Conservation (phyloP, 495 filamentous ascomycete species). For the Letharia lupina region DNA sequence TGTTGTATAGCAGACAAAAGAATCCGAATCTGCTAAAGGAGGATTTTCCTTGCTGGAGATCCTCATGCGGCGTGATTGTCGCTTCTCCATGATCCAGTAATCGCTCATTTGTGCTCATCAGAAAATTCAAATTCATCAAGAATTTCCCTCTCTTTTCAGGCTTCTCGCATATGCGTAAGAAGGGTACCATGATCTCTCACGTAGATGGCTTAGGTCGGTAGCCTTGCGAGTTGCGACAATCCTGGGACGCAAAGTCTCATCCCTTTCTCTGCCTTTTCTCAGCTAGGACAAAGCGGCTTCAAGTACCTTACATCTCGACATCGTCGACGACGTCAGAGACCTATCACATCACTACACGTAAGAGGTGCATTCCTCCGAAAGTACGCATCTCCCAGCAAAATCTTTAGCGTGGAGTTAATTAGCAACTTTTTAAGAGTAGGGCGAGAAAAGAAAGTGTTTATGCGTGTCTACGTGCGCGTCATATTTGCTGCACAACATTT, state of each 20-base stretch:
- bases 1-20: neutral
- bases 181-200: neutral
- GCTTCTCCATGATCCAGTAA: neutral
- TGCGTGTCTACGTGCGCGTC: slow-evolving; percentile 4
- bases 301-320: neutral
- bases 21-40: too few species aligned
- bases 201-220: neutral
- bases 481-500: neutral
- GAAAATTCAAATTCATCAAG: neutral
- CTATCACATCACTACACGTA: slow-evolving; percentile 4
- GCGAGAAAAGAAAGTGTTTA: neutral
- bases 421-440: neutral
- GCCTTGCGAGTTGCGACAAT: neutral
- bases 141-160: neutral
- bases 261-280: neutral
- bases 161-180: neutral
- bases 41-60: neutral
- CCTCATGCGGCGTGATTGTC: neutral
- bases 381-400: neutral
- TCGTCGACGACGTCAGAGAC: neutral
- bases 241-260: neutral
- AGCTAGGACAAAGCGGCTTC: neutral
- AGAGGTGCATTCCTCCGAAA: neutral
- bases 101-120: neutral
- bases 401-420: neutral